phyloP scores from a whole-genome alignment of 2,329 filamentous ascomycete genomes.

The Plenodomus lindquistii region DNA sequence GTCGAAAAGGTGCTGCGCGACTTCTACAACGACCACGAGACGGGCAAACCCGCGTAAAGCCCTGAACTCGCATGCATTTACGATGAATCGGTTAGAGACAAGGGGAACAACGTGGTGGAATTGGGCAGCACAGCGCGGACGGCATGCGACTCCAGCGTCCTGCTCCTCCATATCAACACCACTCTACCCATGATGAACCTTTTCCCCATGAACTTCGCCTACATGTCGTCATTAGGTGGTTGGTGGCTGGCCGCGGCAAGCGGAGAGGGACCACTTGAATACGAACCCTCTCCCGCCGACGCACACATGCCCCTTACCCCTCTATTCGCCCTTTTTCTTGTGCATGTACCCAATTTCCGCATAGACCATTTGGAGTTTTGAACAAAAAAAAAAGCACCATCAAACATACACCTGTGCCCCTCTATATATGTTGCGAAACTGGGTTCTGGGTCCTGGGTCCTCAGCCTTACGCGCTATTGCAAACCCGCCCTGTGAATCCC shows the following conservation, averaged over 20 bases:
- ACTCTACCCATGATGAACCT: slow-evolving; percentile 7
- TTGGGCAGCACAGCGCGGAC: slow-evolving; percentile 2
- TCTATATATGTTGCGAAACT: too few species aligned
- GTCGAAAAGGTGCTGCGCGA: slow-evolving; percentile 70
- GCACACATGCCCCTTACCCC: slow-evolving; percentile 1
- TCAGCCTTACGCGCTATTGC: too few species aligned
- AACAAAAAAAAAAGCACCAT: too few species aligned
- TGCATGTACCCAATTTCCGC: too few species aligned
- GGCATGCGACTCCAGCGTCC: slow-evolving; percentile 3
- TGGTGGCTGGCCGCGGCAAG: too few species aligned
- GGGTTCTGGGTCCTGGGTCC: too few species aligned
- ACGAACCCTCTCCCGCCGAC: slow-evolving; percentile 12
- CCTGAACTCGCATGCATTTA: too few species aligned
- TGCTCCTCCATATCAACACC: slow-evolving; percentile 2
- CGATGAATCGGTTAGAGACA: not conserved
- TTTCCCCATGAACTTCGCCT: slow-evolving; percentile 8
- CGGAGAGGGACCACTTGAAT: slow-evolving; percentile 2
- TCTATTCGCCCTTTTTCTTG: too few species aligned
- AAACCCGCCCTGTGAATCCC: too few species aligned
- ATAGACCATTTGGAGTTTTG: too few species aligned
- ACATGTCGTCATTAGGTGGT: slow-evolving; percentile 15
- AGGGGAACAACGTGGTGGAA: not conserved
- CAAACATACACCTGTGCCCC: too few species aligned
- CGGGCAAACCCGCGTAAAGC: too few species aligned
- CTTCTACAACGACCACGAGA: slow-evolving; percentile 64